Evolutionary conservation across 2,329 filamentous ascomycete genomes (phyloP), one percentile per base, ranked within the genome.

Genomic region (Colletotrichum shisoi): DNA sequence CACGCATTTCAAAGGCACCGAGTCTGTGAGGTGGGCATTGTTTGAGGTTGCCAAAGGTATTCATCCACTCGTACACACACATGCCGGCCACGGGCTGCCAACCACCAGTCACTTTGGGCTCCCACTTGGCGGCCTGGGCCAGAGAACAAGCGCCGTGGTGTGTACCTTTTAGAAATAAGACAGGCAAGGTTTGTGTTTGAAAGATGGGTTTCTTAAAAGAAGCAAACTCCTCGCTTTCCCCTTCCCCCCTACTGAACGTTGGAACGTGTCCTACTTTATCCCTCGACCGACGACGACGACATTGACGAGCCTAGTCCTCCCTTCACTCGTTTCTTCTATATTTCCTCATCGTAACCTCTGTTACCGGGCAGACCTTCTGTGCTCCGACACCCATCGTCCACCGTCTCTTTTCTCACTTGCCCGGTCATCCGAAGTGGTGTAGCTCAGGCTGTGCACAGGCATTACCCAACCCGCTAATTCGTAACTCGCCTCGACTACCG

Each of bases 111-210:
- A 57, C 54, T 63, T 42, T 34, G 19, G 58, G 34, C 61, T 64
- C 61, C 56, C 53, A 39, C 61, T 60, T 65, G 65, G 65, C 64
- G 54, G 54, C 61, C 49, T 64, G 49, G 61, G 64, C 62, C 60
- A 34, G n/a, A 19, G 21, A 27, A 12, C 21, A 49, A 27, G 27
- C 31, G 7, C 31, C 31, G 7, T 34, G 31, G 31, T 34, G 31
- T 34, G 31, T 13, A 37, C 49, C 17, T 37, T 52, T 39, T 27
- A 57, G 44, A 65, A 57, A 64, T 56, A 65, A 56, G 65, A 39
- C 56, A n/a, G n/a, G 62, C 54, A 57, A 57, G 61, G 61, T 56
- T 51, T 60, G 62, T 21, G 62, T 67, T 67, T 59, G 39, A 51
- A 52, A 65, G 56, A 44, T 49, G 42, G 44, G 42, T 13, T 31